Conservation (phyloP, 2,329 filamentous ascomycete genomes). For the Colletotrichum graminicola region DNA sequence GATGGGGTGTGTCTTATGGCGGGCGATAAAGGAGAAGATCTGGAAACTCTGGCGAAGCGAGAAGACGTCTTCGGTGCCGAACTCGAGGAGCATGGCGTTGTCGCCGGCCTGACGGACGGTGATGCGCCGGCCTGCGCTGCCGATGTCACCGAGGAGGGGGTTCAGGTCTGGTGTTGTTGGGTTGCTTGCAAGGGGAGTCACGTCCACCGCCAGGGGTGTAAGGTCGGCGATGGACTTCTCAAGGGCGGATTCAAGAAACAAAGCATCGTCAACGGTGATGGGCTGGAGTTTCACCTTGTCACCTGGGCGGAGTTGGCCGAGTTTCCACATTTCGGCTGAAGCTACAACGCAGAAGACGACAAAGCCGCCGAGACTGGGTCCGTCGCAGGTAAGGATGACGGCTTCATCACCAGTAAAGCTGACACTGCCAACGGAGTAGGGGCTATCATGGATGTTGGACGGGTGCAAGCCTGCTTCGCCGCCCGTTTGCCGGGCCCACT, state of each 20-base stretch:
- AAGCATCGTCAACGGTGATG: slow-evolving; percentile 46
- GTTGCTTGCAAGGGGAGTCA: not conserved
- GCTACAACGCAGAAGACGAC: slow-evolving; percentile 54
- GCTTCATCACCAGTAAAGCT: slow-evolving; percentile 59
- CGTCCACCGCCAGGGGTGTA: slow-evolving; percentile 3
- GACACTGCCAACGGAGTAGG: slow-evolving; percentile 56
- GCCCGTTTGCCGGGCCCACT: slow-evolving; percentile 54
- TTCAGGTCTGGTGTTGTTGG: slow-evolving; percentile 2
- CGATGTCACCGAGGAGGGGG: slow-evolving; percentile 41
- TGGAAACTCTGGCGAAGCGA: slow-evolving; percentile 50
- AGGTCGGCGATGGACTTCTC: slow-evolving; percentile 44
- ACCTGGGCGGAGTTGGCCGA: slow-evolving; percentile 56
- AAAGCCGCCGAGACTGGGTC: slow-evolving; percentile 57
- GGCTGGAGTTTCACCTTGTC: slow-evolving; percentile 52
- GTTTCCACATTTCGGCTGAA: slow-evolving; percentile 56
- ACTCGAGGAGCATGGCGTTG: slow-evolving; percentile 51
- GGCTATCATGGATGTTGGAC: slow-evolving; percentile 56
- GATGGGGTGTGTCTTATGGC: slow-evolving; percentile 47
- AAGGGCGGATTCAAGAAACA: slow-evolving; percentile 45
- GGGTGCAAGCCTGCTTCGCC: slow-evolving; percentile 56
- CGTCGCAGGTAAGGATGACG: slow-evolving; percentile 55
- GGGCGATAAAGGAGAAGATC: slow-evolving; percentile 52
- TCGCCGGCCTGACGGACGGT: slow-evolving; percentile 52
- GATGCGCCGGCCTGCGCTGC: slow-evolving; percentile 39
- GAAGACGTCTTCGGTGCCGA: slow-evolving; percentile 48